Percentiles rank a stretch among this genome's conserved stretches.
Evolutionary conservation across 768 basidiomycete species (phyloP).

Genomic region (Termitomyces sp.): DNA sequence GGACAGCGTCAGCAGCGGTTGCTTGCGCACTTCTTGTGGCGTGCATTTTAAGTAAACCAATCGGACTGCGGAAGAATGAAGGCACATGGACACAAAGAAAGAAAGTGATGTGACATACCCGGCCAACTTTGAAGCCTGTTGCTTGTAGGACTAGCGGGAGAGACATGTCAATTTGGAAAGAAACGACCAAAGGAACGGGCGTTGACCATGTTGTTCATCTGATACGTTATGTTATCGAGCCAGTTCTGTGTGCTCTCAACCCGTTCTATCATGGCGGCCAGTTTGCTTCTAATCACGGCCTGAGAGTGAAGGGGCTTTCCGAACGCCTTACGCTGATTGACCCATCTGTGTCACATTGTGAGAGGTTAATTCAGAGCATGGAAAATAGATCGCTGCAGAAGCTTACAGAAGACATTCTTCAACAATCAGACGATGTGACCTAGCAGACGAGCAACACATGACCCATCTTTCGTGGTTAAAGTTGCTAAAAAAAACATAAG

Average conservation of each 20-base stretch:
- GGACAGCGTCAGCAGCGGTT: slow-evolving; percentile 69
- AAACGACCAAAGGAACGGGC: background rate
- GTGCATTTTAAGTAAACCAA: slow-evolving; percentile 68
- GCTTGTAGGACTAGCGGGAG: slow-evolving; percentile 50
- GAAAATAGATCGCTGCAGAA: background rate
- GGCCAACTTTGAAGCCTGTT: slow-evolving; percentile 70
- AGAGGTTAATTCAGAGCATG: background rate
- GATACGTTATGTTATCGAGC: slow-evolving; percentile 80
- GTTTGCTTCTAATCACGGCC: slow-evolving; percentile 82
- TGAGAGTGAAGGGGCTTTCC: slow-evolving; percentile 82
- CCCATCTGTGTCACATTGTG: slow-evolving; percentile 50
- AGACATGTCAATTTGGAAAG: background rate
- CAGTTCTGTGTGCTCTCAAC: slow-evolving; percentile 69
- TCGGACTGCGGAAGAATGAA: slow-evolving; percentile 36
- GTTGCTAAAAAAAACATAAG: slow-evolving; percentile 41
- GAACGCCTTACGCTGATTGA: slow-evolving; percentile 81
- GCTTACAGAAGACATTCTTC: slow-evolving; percentile 49
- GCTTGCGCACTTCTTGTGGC: slow-evolving; percentile 55
- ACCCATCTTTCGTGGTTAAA: slow-evolving; percentile 97
- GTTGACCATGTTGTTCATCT: slow-evolving; percentile 78
- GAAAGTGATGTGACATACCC: slow-evolving; percentile 36
- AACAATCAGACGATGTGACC: slow-evolving; percentile 55
- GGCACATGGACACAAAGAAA: background rate
- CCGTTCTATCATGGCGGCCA: slow-evolving; percentile 72
- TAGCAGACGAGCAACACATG: slow-evolving; percentile 71